Evolutionary conservation across 345 rosid genomes (phyloP), one percentile per base, ranked within the genome.

Genomic region (Gossypium ekmanianum): DNA sequence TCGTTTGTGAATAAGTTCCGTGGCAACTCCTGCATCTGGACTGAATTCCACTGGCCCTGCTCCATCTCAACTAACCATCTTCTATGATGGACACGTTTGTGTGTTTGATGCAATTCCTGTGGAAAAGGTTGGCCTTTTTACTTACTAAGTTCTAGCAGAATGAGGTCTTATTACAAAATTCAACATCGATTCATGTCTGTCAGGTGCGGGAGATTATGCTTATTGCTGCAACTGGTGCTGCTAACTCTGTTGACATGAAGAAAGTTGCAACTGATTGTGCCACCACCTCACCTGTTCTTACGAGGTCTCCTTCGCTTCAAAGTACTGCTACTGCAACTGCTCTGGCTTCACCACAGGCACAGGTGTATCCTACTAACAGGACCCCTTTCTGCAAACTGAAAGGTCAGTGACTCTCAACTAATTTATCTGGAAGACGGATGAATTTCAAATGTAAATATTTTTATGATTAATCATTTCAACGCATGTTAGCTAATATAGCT

Each of bases 221-320:
- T 71, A 79, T 88, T 26, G 94, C 92, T 75, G 80, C 86, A 48
- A 79, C 89, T 61, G 71, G 86, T 68, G 66, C 67, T 41, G 50
- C 76, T 12, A 85, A 88, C 61, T 61, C 87, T 57, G 76, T 68
- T 61, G 94, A 88, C 27, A 68, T 79, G 59, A 88, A 88, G 87
- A 86, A 75, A 48, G 76, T 74, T 2, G 79, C 72, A 11, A 69
- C 75, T 79, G 75, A 71, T 55, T 55, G 77, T 78, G 90, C 80
- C 73, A 55, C 85, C 61, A 56, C 78, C 69, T 76, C 92, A 39
- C 92, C 97, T 41, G 83, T 81, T 76, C 93, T 94, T 76, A 80
- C 82, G 26, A 88, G 97, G 89, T 88, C 90, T 84, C 92, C 89
- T 81, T 92, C 97, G 13, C 79, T 92, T 83, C 93, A 87, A 77